These are phyloP conservation scores for Talaromyces sp. DNA, from an alignment of 2,329 filamentous ascomycete genomes.

Conservation along the genomic window DNA sequence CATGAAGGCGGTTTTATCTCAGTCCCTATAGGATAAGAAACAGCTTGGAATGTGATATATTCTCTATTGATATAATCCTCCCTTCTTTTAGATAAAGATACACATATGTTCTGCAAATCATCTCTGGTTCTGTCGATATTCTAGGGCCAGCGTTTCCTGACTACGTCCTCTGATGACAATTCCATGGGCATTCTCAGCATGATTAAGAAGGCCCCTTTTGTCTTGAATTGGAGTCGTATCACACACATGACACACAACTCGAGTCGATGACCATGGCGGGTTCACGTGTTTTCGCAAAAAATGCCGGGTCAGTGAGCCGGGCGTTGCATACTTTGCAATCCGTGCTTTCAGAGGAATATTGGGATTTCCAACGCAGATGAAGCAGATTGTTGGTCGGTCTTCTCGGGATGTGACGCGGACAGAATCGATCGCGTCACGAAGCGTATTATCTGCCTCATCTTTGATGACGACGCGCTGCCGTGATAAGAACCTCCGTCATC, in stretches of 20 bases:
- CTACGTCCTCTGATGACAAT: background rate
- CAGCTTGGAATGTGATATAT: too few relatives aligned
- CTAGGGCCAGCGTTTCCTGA: background rate
- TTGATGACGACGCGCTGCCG: background rate
- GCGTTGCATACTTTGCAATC: background rate
- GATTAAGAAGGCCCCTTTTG: background rate
- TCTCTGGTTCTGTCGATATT: background rate
- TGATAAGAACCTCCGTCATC: background rate
- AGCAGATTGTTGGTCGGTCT: background rate
- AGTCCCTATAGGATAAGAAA: too few relatives aligned
- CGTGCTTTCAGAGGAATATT: background rate
- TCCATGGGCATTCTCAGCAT: background rate
- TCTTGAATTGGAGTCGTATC: background rate
- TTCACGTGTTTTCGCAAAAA: background rate
- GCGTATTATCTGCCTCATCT: background rate
- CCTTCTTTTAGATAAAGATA: too few relatives aligned
- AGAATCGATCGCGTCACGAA: background rate
- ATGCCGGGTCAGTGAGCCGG: background rate
- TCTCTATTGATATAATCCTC: too few relatives aligned
- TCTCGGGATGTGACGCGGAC: background rate
- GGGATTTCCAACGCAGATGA: background rate
- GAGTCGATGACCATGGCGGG: background rate
- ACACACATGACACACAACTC: background rate
- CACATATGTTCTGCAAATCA: background rate
- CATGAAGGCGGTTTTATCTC: too few relatives aligned